Conservation (phyloP, 768 basidiomycete genomes). For the Panus rudis region DNA sequence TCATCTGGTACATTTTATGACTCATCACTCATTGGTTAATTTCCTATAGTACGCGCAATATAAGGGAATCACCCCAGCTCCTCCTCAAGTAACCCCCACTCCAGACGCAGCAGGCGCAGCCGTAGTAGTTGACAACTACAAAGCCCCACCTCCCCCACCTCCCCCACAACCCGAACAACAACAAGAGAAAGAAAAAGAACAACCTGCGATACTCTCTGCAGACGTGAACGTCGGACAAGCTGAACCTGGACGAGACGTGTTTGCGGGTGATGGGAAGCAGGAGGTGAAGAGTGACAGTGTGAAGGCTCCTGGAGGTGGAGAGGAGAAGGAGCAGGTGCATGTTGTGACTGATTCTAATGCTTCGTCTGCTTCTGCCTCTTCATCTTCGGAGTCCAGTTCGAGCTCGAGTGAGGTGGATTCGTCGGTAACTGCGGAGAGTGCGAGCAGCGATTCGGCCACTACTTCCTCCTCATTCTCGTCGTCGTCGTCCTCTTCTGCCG, state of each 20-base stretch:
- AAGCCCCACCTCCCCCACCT: constrained; percentile 28
- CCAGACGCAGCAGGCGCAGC: constrained; percentile 6
- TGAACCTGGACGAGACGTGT: constrained; percentile 73
- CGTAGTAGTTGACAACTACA: not conserved
- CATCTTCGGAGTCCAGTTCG: not conserved
- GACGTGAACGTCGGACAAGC: constrained; percentile 42
- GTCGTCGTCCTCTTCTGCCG: too few species aligned
- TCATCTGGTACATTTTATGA: not conserved
- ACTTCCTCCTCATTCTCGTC: not conserved
- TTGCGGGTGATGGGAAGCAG: constrained; percentile 43
- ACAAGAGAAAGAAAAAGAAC: constrained; percentile 17
- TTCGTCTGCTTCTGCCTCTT: not conserved
- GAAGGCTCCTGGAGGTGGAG: constrained; percentile 6
- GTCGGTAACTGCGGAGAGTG: not conserved
- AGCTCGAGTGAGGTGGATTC: not conserved
- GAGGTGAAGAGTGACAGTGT: constrained; percentile 40
- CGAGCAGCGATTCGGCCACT: not conserved
- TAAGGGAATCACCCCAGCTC: constrained; percentile 12
- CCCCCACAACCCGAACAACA: constrained; percentile 27
- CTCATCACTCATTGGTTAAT: not conserved
- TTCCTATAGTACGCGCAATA: constrained; percentile 52
- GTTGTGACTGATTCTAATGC: constrained; percentile 3
- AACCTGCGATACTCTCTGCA: constrained; percentile 10
- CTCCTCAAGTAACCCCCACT: not conserved
- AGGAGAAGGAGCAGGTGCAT: constrained; percentile 2